Conservation (phyloP, 2,329 filamentous ascomycete species). For the Chaetomium strumarium region DNA sequence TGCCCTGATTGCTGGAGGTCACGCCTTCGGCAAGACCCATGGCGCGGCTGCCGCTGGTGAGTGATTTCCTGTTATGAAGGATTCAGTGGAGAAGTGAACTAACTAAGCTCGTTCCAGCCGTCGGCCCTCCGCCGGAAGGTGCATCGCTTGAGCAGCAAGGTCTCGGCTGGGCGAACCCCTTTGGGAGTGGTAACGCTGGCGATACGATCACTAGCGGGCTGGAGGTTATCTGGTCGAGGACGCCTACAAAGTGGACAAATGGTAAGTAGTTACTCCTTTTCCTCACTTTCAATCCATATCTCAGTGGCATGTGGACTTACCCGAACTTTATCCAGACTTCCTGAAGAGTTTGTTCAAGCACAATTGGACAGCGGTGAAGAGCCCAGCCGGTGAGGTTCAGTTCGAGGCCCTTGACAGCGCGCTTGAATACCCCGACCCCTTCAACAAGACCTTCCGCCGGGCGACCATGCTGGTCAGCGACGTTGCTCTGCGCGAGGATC, state of each 20-base stretch:
- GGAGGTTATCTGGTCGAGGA: conserved; percentile 74
- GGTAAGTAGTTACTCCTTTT: background rate
- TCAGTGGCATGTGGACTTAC: background rate
- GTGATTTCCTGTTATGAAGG: background rate
- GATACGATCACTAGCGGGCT: conserved; percentile 71
- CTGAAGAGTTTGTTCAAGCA: conserved; percentile 72
- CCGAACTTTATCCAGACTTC: conserved; percentile 40
- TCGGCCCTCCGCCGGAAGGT: conserved; percentile 54
- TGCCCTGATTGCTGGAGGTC: conserved; percentile 70
- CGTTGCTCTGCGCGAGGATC: conserved; percentile 65
- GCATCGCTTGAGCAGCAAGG: conserved; percentile 61
- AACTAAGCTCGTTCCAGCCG: background rate
- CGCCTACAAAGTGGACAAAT: conserved; percentile 70
- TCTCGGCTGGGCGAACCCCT: conserved; percentile 64
- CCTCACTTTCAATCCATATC: background rate
- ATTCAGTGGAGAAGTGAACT: background rate
- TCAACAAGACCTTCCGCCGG: conserved; percentile 57
- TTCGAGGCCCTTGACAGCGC: conserved; percentile 71
- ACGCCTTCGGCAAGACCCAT: conserved; percentile 77
- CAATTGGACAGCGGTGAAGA: conserved; percentile 72
- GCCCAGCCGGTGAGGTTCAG: conserved; percentile 69
- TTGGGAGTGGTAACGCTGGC: conserved; percentile 60
- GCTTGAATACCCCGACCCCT: conserved; percentile 63
- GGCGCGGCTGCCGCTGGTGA: conserved; percentile 43
- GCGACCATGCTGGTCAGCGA: conserved; percentile 73